Percentiles rank a stretch among this genome's conserved stretches.
phyloP scores from a whole-genome alignment of 805 yeast genomes.

The Barnettozyma salicaria region DNA sequence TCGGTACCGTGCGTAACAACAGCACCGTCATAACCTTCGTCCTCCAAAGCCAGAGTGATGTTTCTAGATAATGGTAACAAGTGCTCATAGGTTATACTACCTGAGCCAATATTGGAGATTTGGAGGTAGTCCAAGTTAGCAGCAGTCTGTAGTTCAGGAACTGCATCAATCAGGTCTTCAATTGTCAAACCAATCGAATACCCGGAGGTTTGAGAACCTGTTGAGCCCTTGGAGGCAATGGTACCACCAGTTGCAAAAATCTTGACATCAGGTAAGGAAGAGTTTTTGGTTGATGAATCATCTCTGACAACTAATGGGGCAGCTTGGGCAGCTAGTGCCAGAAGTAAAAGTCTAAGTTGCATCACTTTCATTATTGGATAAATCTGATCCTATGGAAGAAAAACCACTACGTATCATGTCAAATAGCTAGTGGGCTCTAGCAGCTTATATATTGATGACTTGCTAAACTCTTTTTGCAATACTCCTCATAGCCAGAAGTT shows the following conservation, averaged over 20 bases:
- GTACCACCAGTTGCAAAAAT: constrained; percentile 57
- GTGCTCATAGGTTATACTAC: constrained; percentile 44
- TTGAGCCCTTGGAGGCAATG: constrained; percentile 47
- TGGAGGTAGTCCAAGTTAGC: constrained; percentile 41
- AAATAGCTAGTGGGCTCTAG: no score
- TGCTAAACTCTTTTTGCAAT: no score
- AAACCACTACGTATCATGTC: no score
- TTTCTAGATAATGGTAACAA: constrained; percentile 41
- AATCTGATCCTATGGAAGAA: no score
- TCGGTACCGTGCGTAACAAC: constrained; percentile 72
- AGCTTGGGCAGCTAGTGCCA: neutral
- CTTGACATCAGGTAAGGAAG: constrained; percentile 31
- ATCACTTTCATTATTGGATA: no score
- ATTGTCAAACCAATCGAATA: constrained; percentile 46
- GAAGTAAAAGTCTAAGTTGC: no score
- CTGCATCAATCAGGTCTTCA: constrained; percentile 44
- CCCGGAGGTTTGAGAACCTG: constrained; percentile 46
- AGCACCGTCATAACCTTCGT: constrained; percentile 44
- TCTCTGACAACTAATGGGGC: constrained; percentile 6
- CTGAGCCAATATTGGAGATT: constrained; percentile 50
- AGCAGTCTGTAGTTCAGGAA: constrained; percentile 49
- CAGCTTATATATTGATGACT: no score
- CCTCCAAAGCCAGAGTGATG: constrained; percentile 38
- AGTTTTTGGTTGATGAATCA: constrained; percentile 5
- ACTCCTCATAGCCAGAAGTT: no score